Conservation (phyloP, 805 yeast genomes). For the Ascoidea tarda region DNA sequence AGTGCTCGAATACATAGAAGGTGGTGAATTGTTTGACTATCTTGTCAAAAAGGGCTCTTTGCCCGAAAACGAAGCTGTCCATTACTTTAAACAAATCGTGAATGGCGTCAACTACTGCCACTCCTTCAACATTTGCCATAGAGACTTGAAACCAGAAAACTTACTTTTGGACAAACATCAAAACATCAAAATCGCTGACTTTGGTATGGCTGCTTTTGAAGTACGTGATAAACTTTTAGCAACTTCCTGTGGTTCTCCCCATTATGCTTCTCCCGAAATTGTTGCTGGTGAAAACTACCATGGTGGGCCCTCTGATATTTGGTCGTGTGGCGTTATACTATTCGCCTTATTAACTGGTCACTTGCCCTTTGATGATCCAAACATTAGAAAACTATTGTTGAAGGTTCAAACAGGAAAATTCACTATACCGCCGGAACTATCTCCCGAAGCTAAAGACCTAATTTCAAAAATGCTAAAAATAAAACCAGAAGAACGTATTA, state of each 20-base stretch:
- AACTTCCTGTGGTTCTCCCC: conserved; percentile 97
- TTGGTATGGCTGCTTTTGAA: conserved; percentile 98
- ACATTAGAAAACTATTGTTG: conserved; percentile 69
- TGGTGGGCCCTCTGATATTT: conserved; percentile 93
- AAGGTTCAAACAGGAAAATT: conserved; percentile 89
- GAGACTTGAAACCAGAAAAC: conserved; percentile 79
- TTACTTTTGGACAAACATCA: conserved; percentile 65
- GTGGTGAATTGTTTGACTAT: conserved; percentile 91
- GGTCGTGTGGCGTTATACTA: conserved; percentile 95
- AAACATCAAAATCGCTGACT: conserved; percentile 93
- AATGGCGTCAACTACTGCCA: conserved; percentile 77
- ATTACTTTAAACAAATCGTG: conserved; percentile 78
- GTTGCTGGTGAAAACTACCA: conserved; percentile 92
- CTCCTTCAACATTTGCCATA: conserved; percentile 75
- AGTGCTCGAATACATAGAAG: conserved; percentile 90
- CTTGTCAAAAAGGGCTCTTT: conserved; percentile 79
- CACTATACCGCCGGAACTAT: conserved; percentile 67
- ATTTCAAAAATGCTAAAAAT: conserved; percentile 71
- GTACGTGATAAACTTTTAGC: conserved; percentile 69
- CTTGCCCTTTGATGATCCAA: conserved; percentile 93
- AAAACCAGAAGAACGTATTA: conserved; percentile 68
- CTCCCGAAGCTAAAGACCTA: conserved; percentile 78
- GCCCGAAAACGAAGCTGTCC: conserved; percentile 80
- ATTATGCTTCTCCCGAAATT: conserved; percentile 96
- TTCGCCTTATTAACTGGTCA: conserved; percentile 92